These are phyloP conservation scores for Balansia obtecta DNA, from an alignment of 2,329 filamentous ascomycete genomes.

Conservation along the genomic window DNA sequence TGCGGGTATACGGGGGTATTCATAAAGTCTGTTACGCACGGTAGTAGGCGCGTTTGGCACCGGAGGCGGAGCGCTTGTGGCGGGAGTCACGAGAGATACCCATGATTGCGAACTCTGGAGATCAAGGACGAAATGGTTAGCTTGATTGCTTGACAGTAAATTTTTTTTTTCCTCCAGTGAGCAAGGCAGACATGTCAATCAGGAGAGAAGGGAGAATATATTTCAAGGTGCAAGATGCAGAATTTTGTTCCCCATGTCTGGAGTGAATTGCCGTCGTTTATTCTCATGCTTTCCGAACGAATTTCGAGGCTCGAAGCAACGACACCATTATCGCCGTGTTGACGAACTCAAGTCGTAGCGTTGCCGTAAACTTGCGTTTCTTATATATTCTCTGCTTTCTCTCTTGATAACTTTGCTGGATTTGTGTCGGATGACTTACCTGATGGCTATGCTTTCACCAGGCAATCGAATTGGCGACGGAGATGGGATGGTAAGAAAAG, in stretches of 20 bases:
- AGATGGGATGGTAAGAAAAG: constrained; percentile 22
- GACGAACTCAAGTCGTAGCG: not conserved
- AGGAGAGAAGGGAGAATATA: not conserved
- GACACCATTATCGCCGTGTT: not conserved
- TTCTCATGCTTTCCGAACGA: not conserved
- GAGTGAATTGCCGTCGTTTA: not conserved
- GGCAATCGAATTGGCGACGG: constrained; percentile 32
- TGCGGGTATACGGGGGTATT: constrained; percentile 4
- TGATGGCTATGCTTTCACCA: constrained; percentile 35
- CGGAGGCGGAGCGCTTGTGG: constrained; percentile 99
- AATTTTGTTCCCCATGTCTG: not conserved
- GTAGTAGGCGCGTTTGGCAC: constrained; percentile 94
- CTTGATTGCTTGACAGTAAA: not conserved
- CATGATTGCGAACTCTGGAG: constrained; percentile 68
- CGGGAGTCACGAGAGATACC: constrained; percentile 99
- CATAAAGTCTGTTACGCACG: constrained; percentile 42
- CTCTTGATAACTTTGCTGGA: not conserved
- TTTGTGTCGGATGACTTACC: constrained; percentile 23
- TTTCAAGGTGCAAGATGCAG: not conserved
- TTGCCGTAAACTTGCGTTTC: not conserved
- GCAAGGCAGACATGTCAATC: not conserved
- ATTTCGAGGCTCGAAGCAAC: not conserved
- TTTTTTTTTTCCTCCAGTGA: not conserved
- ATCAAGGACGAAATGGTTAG: constrained; percentile 14
- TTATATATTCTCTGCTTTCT: not conserved